Evolutionary conservation across 352 stramenopile genomes (phyloP).

Genomic region (Globisporangium polare): DNA sequence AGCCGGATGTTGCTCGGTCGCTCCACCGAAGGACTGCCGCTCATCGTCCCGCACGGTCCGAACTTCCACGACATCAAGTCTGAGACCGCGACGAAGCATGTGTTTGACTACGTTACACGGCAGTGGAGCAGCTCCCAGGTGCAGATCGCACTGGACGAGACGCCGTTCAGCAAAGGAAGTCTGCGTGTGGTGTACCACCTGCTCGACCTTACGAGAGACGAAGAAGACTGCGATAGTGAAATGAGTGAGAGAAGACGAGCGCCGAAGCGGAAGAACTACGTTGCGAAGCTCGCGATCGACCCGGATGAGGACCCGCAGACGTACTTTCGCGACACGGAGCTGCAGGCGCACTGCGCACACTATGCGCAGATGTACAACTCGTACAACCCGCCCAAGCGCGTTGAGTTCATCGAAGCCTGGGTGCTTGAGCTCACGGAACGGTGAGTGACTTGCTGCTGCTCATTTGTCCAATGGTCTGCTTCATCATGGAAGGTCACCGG

Average conservation of each 20-base stretch:
- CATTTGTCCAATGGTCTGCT: neutral
- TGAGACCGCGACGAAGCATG: constrained; percentile 69
- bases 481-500: too few relatives aligned
- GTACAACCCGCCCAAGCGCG: constrained; percentile 74
- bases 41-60: constrained; percentile 73
- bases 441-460: constrained; percentile 4
- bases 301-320: constrained; percentile 84
- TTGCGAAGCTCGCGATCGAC: constrained; percentile 86
- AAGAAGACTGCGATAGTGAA: constrained; percentile 2
- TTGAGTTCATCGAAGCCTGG: constrained; percentile 82
- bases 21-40: constrained; percentile 43
- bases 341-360: constrained; percentile 81
- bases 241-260: neutral
- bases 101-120: constrained; percentile 73
- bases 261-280: constrained; percentile 42
- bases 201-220: constrained; percentile 40
- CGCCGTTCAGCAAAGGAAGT: constrained; percentile 78
- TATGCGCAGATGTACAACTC: constrained; percentile 87
- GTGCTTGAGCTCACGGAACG: constrained; percentile 76
- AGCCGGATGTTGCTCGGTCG: constrained; percentile 22
- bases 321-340: constrained; percentile 87
- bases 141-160: constrained; percentile 73
- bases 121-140: constrained; percentile 72
- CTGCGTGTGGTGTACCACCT: constrained; percentile 80
- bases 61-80: constrained; percentile 57